A percentile compares a stretch with the other conserved stretches of the same genome.
Conservation (phyloP, 345 rosid species). For the Rhizophora mangle region DNA sequence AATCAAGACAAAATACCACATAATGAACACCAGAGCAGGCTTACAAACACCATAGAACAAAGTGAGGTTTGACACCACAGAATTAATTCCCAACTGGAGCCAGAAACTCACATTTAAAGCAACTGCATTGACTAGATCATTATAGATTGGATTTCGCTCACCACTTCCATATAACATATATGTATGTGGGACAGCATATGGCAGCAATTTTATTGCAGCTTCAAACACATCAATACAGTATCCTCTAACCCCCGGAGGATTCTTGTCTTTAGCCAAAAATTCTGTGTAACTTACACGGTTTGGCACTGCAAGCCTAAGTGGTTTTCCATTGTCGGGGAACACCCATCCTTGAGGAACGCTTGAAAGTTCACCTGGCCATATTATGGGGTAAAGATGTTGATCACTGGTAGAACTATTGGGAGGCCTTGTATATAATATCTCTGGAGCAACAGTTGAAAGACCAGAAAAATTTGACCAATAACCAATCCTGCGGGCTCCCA, state of each 20-base stretch:
- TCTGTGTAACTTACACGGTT: constrained; percentile 60
- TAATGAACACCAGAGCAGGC: not conserved
- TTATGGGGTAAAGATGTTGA: constrained; percentile 53
- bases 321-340: constrained; percentile 78
- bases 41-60: not conserved
- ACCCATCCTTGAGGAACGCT: constrained; percentile 82
- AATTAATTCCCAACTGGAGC: not conserved
- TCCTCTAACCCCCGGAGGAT: constrained; percentile 75
- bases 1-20: constrained; percentile 15
- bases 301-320: constrained; percentile 74
- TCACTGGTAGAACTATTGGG: constrained; percentile 41
- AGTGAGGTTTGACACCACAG: not conserved
- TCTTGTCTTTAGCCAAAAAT: constrained; percentile 50
- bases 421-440: constrained; percentile 51
- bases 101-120: constrained; percentile 57
- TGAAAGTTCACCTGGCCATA: constrained; percentile 80
- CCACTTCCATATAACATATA: constrained; percentile 69
- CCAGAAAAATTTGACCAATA: constrained; percentile 84
- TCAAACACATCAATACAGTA: constrained; percentile 89
- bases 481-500: constrained; percentile 65
- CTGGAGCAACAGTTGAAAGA: constrained; percentile 63
- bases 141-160: constrained; percentile 57
- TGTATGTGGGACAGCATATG: constrained; percentile 72
- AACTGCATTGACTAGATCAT: constrained; percentile 53
- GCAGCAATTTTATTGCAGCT: constrained; percentile 76